These are phyloP conservation scores for Dalbergia oliveri DNA, from an alignment of 306 rosid species.

Conservation along the genomic window DNA sequence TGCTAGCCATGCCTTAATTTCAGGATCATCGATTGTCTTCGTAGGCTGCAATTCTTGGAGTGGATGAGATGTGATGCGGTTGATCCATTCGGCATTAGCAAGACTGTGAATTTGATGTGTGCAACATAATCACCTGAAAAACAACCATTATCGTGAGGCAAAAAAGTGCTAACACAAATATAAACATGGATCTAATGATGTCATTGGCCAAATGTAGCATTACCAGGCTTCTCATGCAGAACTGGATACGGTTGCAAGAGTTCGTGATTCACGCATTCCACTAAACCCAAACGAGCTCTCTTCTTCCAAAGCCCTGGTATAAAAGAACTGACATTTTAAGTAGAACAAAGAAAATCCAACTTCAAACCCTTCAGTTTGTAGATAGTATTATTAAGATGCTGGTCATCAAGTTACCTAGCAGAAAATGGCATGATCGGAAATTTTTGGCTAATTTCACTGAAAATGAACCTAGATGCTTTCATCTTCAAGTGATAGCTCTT, in stretches of 20 bases:
- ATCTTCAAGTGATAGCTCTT: conserved; percentile 92
- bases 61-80: conserved; percentile 80
- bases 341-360: background rate
- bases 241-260: conserved; percentile 97
- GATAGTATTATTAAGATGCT: background rate
- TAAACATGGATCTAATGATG: background rate
- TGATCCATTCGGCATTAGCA: conserved; percentile 96
- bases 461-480: conserved; percentile 97
- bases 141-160: background rate
- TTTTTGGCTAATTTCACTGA: conserved; percentile 92
- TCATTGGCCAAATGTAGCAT: background rate
- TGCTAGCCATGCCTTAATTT: conserved; percentile 92
- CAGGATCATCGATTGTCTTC: conserved; percentile 91
- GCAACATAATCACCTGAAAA: conserved; percentile 89
- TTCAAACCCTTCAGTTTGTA: background rate
- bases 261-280: conserved; percentile 90
- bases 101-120: conserved; percentile 85
- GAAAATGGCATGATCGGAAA: conserved; percentile 98
- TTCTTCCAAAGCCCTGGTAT: conserved; percentile 90
- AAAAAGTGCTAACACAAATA: background rate
- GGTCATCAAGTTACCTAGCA: conserved; percentile 64
- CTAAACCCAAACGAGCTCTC: conserved; percentile 85
- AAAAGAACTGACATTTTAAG: background rate
- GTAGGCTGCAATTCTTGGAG: conserved; percentile 85
- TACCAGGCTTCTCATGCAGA: conserved; percentile 95